These are phyloP conservation scores for Podospora appendiculata DNA, from an alignment of 495 filamentous ascomycete species.

Conservation along the genomic window DNA sequence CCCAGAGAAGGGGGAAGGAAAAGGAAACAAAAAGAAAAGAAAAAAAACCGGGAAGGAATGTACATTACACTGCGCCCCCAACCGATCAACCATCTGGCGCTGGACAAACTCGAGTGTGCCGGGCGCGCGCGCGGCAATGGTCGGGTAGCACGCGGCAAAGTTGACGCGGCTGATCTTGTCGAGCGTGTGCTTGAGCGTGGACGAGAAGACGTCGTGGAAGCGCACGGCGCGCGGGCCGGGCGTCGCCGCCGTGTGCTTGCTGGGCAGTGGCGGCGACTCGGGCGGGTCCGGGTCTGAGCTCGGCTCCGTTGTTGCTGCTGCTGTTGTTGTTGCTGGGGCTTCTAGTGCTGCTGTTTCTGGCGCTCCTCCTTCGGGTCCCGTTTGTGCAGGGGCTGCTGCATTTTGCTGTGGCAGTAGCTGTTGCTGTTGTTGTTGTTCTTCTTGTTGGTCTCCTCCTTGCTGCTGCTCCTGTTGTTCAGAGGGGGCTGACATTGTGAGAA, in stretches of 20 bases:
- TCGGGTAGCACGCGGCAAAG: conserved; percentile 85
- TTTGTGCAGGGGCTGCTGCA: no score
- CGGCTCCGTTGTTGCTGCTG: not conserved
- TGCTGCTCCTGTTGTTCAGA: no score
- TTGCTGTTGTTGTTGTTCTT: no score
- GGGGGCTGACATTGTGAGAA: no score
- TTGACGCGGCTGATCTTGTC: conserved; percentile 66
- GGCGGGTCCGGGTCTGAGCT: not conserved
- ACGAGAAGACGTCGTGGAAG: conserved; percentile 61
- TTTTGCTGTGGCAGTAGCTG: no score
- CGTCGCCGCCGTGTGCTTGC: conserved; percentile 48
- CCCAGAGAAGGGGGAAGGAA: not conserved
- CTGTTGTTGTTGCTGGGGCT: not conserved
- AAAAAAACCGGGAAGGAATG: conserved; percentile 19
- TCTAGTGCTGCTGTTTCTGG: conserved; percentile 1
- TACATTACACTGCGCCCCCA: conserved; percentile 52
- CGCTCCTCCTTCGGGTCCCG: no score
- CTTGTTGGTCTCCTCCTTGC: no score
- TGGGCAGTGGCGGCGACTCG: conserved; percentile 42
- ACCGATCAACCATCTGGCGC: conserved; percentile 58
- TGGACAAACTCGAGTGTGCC: conserved; percentile 60
- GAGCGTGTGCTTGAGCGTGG: conserved; percentile 62
- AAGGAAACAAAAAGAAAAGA: not conserved
- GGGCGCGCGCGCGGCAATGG: conserved; percentile 61
- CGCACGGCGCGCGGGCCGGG: conserved; percentile 70